Percentiles rank a stretch among this genome's conserved stretches.
Conservation (phyloP, 2,329 filamentous ascomycete genomes). For the Colletotrichum abscissum region DNA sequence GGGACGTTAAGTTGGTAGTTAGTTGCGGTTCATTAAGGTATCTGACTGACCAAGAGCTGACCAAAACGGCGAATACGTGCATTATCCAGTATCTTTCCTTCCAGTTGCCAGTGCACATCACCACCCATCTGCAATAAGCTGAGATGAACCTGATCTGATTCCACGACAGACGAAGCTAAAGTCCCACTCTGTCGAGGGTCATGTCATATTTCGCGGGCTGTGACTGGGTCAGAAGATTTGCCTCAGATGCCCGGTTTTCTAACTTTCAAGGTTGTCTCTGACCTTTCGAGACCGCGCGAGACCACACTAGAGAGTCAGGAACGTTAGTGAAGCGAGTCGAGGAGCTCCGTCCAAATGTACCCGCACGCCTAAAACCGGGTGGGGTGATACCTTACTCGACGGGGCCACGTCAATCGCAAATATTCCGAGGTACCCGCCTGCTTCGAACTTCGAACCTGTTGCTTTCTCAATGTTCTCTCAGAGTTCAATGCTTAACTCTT, state of each 20-base stretch:
- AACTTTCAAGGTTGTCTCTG: conserved; percentile 1
- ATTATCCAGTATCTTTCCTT: neutral
- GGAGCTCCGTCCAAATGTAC: neutral
- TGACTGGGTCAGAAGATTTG: neutral
- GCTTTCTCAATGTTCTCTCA: no score
- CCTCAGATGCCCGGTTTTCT: neutral
- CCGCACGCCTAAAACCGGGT: neutral
- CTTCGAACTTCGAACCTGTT: neutral
- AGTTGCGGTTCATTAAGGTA: neutral
- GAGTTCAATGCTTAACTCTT: neutral
- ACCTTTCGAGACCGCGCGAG: neutral
- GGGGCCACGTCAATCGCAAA: neutral
- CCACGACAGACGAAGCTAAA: neutral
- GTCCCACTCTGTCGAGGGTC: neutral
- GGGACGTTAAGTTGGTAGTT: neutral
- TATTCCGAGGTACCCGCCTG: neutral
- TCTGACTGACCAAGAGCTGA: no score
- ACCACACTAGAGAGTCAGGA: neutral
- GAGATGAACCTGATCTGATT: conserved; percentile 33
- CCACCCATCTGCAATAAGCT: conserved; percentile 15
- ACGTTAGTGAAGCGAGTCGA: neutral
- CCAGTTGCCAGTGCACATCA: neutral
- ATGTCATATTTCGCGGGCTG: neutral
- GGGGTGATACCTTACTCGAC: neutral
- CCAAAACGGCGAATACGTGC: neutral